Evolutionary conservation across 257 asterid species (phyloP), one percentile per base, ranked within the genome.

Genomic region (Salvia miltiorrhiza): DNA sequence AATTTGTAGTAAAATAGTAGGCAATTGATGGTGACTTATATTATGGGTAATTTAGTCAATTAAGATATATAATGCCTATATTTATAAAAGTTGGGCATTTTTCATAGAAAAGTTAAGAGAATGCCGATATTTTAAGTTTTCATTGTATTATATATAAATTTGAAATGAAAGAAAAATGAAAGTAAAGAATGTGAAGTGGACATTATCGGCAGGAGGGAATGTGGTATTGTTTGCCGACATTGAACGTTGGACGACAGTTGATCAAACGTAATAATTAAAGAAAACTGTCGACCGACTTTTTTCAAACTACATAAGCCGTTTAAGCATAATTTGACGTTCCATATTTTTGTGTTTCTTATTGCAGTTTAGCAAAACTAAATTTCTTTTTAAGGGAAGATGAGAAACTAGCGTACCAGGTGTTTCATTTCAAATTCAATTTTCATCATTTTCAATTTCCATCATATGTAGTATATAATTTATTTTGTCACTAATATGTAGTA

Each of bases 241-340:
- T 11, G 37, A 74, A 59, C 76, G 64, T 61, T 76, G 80, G 84
- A 73, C 78, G 86, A 74, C 79, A 76, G 75, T 74, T 73, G 62
- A 50, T 13, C 16, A 28, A 65, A 60, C 40, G 44, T 53, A 43
- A 40, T 53, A 43, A 40, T 50, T 58, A 52, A 35, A 65, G 39
- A 28, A 37, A 12, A 49, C 62, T 65, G 63, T 73, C 80, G 11
- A 74, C 81, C 80, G 73, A 78, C 81, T 21, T 43, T n/a, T 81
- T 72, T 41, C 35, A 6, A 59, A 35, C 50, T 70, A 52, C 30
- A 11, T 30, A 33, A 67, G n/a, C n/a, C 52, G 73, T 43, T 35
- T 9, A 6, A 5, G 9, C 9, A 35, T 0, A 35, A 35, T 35
- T 5, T 0, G 40, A 35, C 10, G 40, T 35, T 5, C 40, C 40